Conservation (phyloP, 176 grass and related monocot genomes). For the Cenchrus americanus region DNA sequence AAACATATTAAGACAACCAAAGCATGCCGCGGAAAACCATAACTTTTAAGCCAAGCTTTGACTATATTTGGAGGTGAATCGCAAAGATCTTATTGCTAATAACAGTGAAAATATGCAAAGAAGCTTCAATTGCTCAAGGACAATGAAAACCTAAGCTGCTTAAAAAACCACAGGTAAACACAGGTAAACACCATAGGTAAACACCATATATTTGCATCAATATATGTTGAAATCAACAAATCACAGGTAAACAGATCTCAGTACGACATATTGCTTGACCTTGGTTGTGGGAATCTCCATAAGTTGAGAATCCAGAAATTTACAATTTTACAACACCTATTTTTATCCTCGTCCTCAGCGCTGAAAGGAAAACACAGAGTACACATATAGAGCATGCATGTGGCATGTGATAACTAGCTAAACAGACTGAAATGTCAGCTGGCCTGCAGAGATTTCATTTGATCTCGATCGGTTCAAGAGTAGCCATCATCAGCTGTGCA, state of each 20-base stretch:
- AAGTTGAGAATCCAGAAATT: neutral
- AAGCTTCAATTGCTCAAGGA: neutral
- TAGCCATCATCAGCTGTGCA: too few species aligned
- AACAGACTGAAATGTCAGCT: too few species aligned
- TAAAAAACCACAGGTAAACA: too few species aligned
- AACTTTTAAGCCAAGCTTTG: neutral
- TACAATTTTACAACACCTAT: neutral
- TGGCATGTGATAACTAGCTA: too few species aligned
- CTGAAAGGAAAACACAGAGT: too few species aligned
- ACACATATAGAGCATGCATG: too few species aligned
- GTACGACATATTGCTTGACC: too few species aligned
- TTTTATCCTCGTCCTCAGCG: too few species aligned
- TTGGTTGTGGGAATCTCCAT: neutral
- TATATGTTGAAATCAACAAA: neutral
- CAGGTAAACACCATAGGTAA: too few species aligned
- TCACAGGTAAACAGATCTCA: conserved; percentile 7
- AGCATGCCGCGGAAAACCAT: neutral
- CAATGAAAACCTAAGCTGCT: neutral
- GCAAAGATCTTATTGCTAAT: neutral
- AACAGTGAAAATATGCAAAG: neutral
- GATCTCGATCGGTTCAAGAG: too few species aligned
- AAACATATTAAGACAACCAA: conserved; percentile 24
- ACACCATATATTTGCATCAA: neutral
- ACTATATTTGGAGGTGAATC: neutral
- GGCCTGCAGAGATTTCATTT: too few species aligned